These are phyloP conservation scores for Pythium plurisporium DNA, from an alignment of 352 stramenopile genomes.

Conservation along the genomic window DNA sequence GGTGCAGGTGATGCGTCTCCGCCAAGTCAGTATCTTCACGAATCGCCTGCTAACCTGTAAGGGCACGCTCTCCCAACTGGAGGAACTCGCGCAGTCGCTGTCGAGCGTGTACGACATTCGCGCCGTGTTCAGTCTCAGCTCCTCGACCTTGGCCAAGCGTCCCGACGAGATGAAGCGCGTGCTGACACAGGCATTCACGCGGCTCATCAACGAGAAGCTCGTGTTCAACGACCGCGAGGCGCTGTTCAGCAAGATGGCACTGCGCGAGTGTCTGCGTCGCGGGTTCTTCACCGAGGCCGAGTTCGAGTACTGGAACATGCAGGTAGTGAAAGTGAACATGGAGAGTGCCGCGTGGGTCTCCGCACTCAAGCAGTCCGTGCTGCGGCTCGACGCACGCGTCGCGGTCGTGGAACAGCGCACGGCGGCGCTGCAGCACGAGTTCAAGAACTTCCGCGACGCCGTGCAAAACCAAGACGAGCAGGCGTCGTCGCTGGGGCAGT, in stretches of 20 bases:
- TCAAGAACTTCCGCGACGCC: not conserved
- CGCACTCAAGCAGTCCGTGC: slow-evolving; percentile 5
- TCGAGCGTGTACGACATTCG: slow-evolving; percentile 10
- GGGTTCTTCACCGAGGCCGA: not conserved
- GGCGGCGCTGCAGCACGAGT: not conserved
- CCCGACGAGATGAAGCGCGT: too few relatives aligned
- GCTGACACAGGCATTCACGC: too few relatives aligned
- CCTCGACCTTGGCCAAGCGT: not conserved
- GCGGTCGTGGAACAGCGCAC: not conserved
- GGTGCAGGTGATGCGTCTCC: not conserved
- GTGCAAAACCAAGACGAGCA: not conserved
- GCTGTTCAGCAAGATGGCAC: slow-evolving; percentile 8
- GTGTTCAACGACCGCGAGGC: slow-evolving; percentile 9
- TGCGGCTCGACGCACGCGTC: not conserved
- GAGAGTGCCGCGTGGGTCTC: slow-evolving; percentile 8
- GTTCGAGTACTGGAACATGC: slow-evolving; percentile 6
- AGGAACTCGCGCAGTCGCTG: not conserved
- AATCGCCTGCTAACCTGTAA: not conserved
- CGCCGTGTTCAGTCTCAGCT: not conserved
- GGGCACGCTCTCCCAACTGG: not conserved
- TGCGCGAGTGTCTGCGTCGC: slow-evolving; percentile 4
- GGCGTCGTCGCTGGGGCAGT: not conserved
- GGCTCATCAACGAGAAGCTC: slow-evolving; percentile 14
- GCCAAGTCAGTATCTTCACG: not conserved
- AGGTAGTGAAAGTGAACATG: slow-evolving; percentile 16